Evolutionary conservation across 345 rosid genomes (phyloP), one percentile per base, ranked within the genome.

Genomic region (Pistacia vera): DNA sequence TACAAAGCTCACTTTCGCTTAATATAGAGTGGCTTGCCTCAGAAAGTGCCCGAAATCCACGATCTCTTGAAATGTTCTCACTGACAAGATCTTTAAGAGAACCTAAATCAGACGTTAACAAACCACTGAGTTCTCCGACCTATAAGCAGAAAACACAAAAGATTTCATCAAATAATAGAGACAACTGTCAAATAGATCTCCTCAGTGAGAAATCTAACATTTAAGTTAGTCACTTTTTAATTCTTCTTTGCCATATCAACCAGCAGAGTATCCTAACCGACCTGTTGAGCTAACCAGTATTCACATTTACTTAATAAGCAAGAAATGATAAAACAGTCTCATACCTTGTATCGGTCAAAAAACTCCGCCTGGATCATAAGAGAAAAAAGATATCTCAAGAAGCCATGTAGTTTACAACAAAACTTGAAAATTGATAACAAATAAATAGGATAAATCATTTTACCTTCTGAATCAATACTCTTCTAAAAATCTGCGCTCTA

Each of bases 1-100:
- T 78, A 80, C 78, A 86, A 71, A 88, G 90, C 90, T 88, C 92
- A 89, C 88, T 77, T 90, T 85, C 86, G 72, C 71, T 73, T 71
- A 83, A 77, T 71, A 89, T 85, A 88, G 88, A 90, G 85, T 88
- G 77, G 85, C 97, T 90, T 95, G 94, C 99, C 99, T 95, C 97
- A 41, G 98, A 92, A 90, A 93, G 86, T 52, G 99, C 99, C 81
- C 99, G 92, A 70, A 95, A 92, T 65, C 99, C 98, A 70, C 99
- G 99, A 84, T 93, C 99, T 79, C 99, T 87, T 28, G 98, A 92
- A 81, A 90, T 85, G 80, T 95, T 95, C 84, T 95, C 99, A 22
- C 92, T 90, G 75, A 95, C 92, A 67, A 91, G 70, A 80, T 85
- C 80, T 78, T 95, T 93, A 57, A 93, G 81, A 71, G 98, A 85